Evolutionary conservation across 2,329 filamentous ascomycete genomes (phyloP).

Genomic region (Aureobasidium mangrovei): DNA sequence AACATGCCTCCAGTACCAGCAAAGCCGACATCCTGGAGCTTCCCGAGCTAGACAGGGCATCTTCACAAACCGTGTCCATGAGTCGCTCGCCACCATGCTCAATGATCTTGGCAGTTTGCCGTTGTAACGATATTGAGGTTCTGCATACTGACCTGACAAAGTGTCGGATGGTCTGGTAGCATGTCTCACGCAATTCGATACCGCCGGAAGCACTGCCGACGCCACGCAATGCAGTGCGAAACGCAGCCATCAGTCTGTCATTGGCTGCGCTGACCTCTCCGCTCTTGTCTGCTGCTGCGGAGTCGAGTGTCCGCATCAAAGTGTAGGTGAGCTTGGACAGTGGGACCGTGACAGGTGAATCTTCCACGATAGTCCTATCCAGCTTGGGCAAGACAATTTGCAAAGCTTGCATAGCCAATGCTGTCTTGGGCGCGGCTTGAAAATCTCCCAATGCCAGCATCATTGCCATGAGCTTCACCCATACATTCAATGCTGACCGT

Average conservation of each 20-base stretch:
- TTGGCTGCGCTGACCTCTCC: constrained; percentile 49
- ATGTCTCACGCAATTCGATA: constrained; percentile 61
- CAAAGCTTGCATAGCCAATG: constrained; percentile 76
- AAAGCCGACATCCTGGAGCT: constrained; percentile 78
- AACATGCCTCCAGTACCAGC: constrained; percentile 69
- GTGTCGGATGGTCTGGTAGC: constrained; percentile 62
- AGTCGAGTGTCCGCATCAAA: constrained; percentile 58
- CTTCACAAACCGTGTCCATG: constrained; percentile 82
- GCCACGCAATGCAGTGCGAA: constrained; percentile 67
- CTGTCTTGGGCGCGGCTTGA: constrained; percentile 59
- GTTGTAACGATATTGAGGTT: constrained; percentile 25
- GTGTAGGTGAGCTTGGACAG: constrained; percentile 68
- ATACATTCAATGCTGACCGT: constrained; percentile 64
- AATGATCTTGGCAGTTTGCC: constrained; percentile 41
- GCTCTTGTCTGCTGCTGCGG: constrained; percentile 50
- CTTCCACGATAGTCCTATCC: constrained; percentile 63
- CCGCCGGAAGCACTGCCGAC: constrained; percentile 12
- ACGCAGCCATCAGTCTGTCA: constrained; percentile 84
- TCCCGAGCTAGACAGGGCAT: constrained; percentile 77
- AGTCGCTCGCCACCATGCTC: constrained; percentile 74
- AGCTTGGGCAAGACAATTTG: constrained; percentile 84
- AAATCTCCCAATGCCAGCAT: constrained; percentile 78
- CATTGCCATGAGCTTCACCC: constrained; percentile 76
- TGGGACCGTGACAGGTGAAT: constrained; percentile 61
- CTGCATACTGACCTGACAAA: constrained; percentile 9